Evolutionary conservation across 106 monocot species (phyloP).

Genomic region (Dendrobium chrysotoxum): DNA sequence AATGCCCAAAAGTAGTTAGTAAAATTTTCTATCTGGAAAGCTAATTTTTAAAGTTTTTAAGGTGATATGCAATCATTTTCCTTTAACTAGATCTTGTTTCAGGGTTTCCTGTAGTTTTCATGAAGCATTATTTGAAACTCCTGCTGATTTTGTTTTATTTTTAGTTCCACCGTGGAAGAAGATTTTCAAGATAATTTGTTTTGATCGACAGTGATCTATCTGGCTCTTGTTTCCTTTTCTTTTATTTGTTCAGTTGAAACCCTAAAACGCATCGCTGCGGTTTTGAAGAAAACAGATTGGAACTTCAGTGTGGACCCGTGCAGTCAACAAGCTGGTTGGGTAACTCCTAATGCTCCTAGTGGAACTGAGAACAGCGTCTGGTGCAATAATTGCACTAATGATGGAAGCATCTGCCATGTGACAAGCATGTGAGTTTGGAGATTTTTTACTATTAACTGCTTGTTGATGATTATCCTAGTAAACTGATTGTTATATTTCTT

Average conservation of each 20-base stretch:
- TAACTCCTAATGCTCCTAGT: conserved; percentile 10
- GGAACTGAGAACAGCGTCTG: conserved; percentile 29
- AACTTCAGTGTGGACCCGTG: conserved; percentile 71
- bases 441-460: neutral
- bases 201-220: too few relatives aligned
- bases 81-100: too few relatives aligned
- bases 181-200: too few relatives aligned
- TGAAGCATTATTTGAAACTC: too few relatives aligned
- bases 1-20: neutral
- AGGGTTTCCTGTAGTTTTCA: too few relatives aligned
- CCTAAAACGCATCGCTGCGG: conserved; percentile 33
- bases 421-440: conserved; percentile 9
- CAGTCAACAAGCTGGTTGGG: conserved; percentile 38
- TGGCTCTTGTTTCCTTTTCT: neutral
- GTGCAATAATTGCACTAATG: conserved; percentile 23
- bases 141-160: too few relatives aligned
- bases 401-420: conserved; percentile 11
- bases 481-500: neutral
- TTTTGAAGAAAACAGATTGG: conserved; percentile 47
- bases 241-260: conserved; percentile 27
- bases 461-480: neutral
- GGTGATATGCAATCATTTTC: too few relatives aligned
- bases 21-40: neutral
- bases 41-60: too few relatives aligned
- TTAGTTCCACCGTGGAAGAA: too few relatives aligned